Conservation (phyloP, 176 grass and related monocot species). For the Ensete glaucum region DNA sequence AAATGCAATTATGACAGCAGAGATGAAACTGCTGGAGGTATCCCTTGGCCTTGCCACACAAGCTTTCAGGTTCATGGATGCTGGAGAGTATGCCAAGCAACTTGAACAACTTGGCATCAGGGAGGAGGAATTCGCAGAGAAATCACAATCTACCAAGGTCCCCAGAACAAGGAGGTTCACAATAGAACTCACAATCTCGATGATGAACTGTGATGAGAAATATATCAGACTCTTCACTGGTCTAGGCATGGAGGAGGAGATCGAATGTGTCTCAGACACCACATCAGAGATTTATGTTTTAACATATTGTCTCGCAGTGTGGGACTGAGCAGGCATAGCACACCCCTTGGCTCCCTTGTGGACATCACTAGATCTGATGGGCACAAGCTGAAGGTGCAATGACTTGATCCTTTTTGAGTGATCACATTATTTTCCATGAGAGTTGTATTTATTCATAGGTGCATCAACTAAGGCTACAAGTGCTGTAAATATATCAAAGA, state of each 20-base stretch:
- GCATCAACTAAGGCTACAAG: not conserved
- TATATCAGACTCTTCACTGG: constrained; percentile 18
- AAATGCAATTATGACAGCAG: constrained; percentile 28
- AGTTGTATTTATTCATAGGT: no score
- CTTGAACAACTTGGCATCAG: constrained; percentile 8
- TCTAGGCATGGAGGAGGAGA: constrained; percentile 18
- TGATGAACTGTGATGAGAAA: constrained; percentile 10
- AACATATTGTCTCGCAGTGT: constrained; percentile 6
- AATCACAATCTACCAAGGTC: constrained; percentile 2
- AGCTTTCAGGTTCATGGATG: constrained; percentile 29
- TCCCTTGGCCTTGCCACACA: constrained; percentile 41
- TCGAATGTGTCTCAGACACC: not conserved
- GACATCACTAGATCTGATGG: constrained; percentile 1
- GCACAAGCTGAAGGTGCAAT: not conserved
- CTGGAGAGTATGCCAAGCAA: constrained; percentile 15
- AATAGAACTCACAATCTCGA: constrained; percentile 27
- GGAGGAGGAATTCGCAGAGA: constrained; percentile 27
- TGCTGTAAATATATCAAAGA: no score
- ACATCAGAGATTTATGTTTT: constrained; percentile 5
- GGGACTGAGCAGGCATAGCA: not conserved
- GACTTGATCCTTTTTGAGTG: not conserved
- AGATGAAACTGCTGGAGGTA: constrained; percentile 32
- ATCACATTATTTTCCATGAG: not conserved
- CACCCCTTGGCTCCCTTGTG: not conserved
- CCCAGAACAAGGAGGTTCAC: constrained; percentile 43